Conservation (phyloP, 257 asterid species). For the Nicotiana undulata region DNA sequence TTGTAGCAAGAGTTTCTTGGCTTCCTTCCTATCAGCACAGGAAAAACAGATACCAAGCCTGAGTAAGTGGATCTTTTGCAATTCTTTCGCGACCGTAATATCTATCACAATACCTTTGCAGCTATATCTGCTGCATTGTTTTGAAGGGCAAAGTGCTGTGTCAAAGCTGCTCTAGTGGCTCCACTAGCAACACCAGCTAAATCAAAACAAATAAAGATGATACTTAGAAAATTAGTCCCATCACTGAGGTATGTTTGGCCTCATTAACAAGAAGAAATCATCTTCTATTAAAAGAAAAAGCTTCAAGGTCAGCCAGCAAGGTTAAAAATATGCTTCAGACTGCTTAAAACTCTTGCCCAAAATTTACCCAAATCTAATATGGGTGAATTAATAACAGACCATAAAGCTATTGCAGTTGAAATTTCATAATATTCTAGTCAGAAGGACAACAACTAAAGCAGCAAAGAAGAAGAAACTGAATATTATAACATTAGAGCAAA, state of each 20-base stretch:
- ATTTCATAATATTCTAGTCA: not conserved
- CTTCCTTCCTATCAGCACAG: slow-evolving; percentile 73
- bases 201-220: slow-evolving; percentile 15
- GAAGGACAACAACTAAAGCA: not conserved
- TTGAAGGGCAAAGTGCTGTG: slow-evolving; percentile 97
- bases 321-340: not conserved
- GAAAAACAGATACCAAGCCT: not conserved
- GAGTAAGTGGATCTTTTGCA: not conserved
- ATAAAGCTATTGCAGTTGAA: not conserved
- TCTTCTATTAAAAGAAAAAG: not conserved
- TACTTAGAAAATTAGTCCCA: not conserved
- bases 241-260: not conserved
- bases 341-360: not conserved
- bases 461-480: slow-evolving; percentile 1
- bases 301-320: not conserved
- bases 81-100: not conserved
- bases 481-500: not conserved
- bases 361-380: not conserved
- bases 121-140: slow-evolving; percentile 96
- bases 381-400: not conserved
- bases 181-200: slow-evolving; percentile 99
- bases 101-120: slow-evolving; percentile 57
- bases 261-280: not conserved
- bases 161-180: slow-evolving; percentile 97
- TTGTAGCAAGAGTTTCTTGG: slow-evolving; percentile 95